These are phyloP conservation scores for Blastobotrys buckinghamii DNA, from an alignment of 1,139 yeast genomes.

Conservation along the genomic window DNA sequence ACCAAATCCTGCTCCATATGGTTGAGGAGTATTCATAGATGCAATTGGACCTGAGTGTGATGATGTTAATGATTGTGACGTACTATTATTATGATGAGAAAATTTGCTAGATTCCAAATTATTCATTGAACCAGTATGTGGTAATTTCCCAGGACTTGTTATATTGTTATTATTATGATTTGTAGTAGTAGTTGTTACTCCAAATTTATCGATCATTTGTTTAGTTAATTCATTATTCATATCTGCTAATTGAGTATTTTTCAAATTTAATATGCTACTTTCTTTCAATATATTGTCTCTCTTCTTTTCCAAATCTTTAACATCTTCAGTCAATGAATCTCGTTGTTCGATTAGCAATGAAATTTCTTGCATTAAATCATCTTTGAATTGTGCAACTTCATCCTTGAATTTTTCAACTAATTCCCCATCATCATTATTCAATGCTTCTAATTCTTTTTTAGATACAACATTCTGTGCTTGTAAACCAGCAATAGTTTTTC, in stretches of 20 bases:
- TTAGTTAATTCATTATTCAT: conserved; percentile 35
- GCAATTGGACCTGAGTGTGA: conserved; percentile 8
- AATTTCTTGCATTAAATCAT: conserved; percentile 30
- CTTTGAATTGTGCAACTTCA: conserved; percentile 27
- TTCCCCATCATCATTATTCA: conserved; percentile 21
- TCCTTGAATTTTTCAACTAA: conserved; percentile 26
- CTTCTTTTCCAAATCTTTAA: conserved; percentile 23
- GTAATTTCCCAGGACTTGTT: neutral
- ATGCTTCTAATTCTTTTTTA: conserved; percentile 28
- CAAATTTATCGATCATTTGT: conserved; percentile 34
- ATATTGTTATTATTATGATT: neutral
- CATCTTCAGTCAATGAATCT: conserved; percentile 31
- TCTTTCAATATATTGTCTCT: conserved; percentile 32
- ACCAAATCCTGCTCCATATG: conserved; percentile 9
- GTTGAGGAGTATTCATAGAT: neutral
- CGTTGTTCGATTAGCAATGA: conserved; percentile 29
- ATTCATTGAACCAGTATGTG: conserved; percentile 8
- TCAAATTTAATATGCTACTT: conserved; percentile 29
- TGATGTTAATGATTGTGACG: neutral
- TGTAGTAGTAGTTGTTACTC: no score
- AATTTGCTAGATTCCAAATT: neutral
- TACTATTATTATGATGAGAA: neutral
- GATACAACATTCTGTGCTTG: conserved; percentile 33
- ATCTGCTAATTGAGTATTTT: conserved; percentile 35
- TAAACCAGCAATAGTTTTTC: conserved; percentile 32